Conservation (phyloP, 2,329 filamentous ascomycete species). For the Sporothrix dimorphospora region DNA sequence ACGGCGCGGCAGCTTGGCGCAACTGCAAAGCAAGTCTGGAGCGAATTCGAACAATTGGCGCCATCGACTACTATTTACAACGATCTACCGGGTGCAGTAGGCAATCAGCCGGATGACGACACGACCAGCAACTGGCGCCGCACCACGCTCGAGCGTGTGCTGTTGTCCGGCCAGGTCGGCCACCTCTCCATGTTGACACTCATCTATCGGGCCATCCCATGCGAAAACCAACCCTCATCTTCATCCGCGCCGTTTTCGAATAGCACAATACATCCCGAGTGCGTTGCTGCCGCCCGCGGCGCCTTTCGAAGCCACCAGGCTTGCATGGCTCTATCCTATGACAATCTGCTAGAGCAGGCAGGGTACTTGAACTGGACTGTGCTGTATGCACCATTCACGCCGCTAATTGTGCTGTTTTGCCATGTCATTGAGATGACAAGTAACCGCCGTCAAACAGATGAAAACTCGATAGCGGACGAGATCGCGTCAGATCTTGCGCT, state of each 20-base stretch:
- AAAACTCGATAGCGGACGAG: neutral
- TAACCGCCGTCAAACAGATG: neutral
- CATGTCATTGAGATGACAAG: slow-evolving; percentile 5
- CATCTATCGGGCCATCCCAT: slow-evolving; percentile 56
- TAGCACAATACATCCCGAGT: neutral
- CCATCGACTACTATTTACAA: neutral
- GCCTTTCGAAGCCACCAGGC: neutral
- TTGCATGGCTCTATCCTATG: neutral
- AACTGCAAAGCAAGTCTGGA: neutral
- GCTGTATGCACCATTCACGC: neutral
- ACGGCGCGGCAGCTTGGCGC: neutral
- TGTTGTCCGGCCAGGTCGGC: slow-evolving; percentile 53
- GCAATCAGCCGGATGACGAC: neutral
- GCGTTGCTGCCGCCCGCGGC: neutral
- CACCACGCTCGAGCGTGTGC: slow-evolving; percentile 40
- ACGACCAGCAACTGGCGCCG: slow-evolving; percentile 24
- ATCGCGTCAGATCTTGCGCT: slow-evolving; percentile 52
- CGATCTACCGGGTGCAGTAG: neutral
- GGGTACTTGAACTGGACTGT: slow-evolving; percentile 6
- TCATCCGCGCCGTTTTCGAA: neutral
- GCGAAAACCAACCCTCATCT: neutral
- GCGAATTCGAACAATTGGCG: neutral
- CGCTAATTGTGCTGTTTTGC: neutral
- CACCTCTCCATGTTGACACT: slow-evolving; percentile 54
- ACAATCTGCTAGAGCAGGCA: neutral